A percentile compares a stretch with the other conserved stretches of the same genome.
These are phyloP conservation scores for Biscogniauxia sp. DNA, from an alignment of 2,329 filamentous ascomycete genomes.

Conservation along the genomic window DNA sequence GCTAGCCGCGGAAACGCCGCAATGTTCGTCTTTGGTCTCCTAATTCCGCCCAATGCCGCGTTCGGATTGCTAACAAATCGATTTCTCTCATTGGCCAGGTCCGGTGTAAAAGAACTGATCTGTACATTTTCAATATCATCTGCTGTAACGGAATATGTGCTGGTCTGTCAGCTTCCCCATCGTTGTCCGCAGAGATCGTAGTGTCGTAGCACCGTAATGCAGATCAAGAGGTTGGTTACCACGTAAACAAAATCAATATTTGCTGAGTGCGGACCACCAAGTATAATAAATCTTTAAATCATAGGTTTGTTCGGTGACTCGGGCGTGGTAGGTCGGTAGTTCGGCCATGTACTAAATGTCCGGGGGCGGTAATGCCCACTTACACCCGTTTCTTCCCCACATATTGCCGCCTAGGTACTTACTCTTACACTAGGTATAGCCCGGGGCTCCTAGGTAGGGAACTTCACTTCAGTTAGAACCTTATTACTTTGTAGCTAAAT, in stretches of 20 bases:
- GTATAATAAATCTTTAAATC: too few species aligned
- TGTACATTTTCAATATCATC: too few species aligned
- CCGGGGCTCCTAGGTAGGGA: too few species aligned
- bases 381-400: background rate
- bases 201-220: too few species aligned
- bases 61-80: background rate
- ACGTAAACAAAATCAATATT: too few species aligned
- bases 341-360: background rate
- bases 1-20: background rate
- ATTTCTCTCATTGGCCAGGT: background rate
- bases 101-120: background rate
- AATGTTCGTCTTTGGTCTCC: background rate
- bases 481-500: background rate
- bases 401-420: background rate
- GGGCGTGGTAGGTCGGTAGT: background rate
- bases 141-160: too few species aligned
- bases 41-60: background rate
- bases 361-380: background rate
- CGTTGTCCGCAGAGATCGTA: too few species aligned
- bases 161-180: too few species aligned
- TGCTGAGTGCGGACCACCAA: too few species aligned
- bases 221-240: too few species aligned
- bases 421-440: background rate
- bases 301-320: too few species aligned
- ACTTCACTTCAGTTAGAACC: background rate